Percentiles rank a stretch among this genome's conserved stretches.
Evolutionary conservation across 208 protist species (phyloP).

Genomic region (Trypanosomatidae sp.): DNA sequence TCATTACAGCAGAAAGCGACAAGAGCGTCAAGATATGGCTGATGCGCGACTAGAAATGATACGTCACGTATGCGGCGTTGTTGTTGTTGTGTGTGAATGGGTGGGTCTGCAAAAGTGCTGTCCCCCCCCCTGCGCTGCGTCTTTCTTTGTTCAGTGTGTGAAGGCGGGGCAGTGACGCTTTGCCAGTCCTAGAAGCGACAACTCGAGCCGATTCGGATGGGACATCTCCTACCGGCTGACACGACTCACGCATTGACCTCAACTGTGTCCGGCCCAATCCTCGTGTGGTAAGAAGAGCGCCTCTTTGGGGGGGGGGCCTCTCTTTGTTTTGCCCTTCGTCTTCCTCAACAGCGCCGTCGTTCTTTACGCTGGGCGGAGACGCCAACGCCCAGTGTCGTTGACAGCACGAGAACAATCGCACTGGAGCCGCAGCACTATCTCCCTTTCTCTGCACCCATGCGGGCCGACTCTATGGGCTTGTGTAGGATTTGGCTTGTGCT

Average conservation of each 20-base stretch:
- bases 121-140: not conserved
- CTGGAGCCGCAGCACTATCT: not conserved
- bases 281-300: not conserved
- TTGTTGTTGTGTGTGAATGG: not conserved
- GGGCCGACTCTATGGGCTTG: not conserved
- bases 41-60: slow-evolving; percentile 34
- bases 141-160: not conserved
- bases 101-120: not conserved
- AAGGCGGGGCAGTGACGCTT: not conserved
- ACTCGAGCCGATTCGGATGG: not conserved
- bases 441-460: not conserved
- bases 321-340: not conserved
- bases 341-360: not conserved
- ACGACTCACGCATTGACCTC: not conserved
- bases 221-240: not conserved
- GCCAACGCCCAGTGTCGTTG: not conserved
- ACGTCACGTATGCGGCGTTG: not conserved
- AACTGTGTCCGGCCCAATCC: too few species aligned
- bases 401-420: not conserved
- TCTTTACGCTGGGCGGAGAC: not conserved
- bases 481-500: not conserved
- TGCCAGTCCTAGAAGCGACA: not conserved
- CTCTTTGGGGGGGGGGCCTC: not conserved
- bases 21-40: slow-evolving; percentile 97
- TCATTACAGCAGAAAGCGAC: slow-evolving; percentile 98